Evolutionary conservation across 306 rosid genomes (phyloP).

Genomic region (Quercus ilex): DNA sequence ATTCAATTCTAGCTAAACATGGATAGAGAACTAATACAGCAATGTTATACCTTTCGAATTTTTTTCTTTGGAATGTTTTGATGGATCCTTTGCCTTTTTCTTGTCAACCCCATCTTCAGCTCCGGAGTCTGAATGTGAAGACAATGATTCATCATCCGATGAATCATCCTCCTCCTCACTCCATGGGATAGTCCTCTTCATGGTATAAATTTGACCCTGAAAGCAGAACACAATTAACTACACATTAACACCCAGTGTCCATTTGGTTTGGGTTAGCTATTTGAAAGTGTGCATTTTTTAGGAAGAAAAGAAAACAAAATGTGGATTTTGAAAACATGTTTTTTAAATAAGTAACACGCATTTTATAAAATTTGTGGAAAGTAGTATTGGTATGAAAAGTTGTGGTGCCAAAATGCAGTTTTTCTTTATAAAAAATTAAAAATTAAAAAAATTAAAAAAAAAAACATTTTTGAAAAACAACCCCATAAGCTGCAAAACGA

Average conservation of each 20-base stretch:
- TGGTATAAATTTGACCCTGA: conserved; percentile 26
- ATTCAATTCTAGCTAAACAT: neutral
- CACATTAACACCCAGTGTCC: neutral
- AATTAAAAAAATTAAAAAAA: no score
- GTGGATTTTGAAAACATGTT: no score
- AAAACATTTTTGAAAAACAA: no score
- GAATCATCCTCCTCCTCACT: conserved; percentile 57
- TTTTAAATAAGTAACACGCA: no score
- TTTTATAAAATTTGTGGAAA: no score
- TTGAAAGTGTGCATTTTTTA: no score
- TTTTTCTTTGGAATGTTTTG: conserved; percentile 9
- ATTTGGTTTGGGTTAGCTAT: no score
- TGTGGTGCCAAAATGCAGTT: no score
- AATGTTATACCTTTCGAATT: conserved; percentile 10
- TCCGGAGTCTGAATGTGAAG: conserved; percentile 48
- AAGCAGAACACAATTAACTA: neutral
- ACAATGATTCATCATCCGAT: conserved; percentile 46
- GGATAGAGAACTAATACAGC: neutral
- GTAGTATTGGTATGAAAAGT: no score
- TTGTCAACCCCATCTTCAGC: conserved; percentile 31
- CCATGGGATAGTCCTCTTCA: conserved; percentile 88
- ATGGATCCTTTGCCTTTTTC: conserved; percentile 26
- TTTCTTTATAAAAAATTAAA: no score
- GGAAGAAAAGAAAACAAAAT: no score
- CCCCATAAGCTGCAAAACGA: no score